phyloP scores from a whole-genome alignment of 352 stramenopile species.

The Pythium vanterpoolii region DNA sequence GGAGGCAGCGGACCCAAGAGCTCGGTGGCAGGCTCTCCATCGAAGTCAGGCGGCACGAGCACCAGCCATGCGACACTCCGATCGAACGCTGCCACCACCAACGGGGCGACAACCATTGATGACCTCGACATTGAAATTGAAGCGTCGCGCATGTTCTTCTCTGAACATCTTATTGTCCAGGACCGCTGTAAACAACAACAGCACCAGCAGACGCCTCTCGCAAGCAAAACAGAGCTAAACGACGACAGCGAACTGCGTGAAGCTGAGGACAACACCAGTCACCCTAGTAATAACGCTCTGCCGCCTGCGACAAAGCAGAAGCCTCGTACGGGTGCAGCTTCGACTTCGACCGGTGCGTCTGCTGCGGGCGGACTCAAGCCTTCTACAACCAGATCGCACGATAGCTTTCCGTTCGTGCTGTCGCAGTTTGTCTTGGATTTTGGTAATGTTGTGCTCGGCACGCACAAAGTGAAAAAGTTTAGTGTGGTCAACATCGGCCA shows the following conservation, averaged over 20 bases:
- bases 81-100: not conserved
- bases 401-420: constrained; percentile 75
- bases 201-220: not conserved
- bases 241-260: not conserved
- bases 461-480: constrained; percentile 91
- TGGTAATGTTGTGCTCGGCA: constrained; percentile 91
- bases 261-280: not conserved
- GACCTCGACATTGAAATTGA: constrained; percentile 81
- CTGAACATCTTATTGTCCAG: constrained; percentile 69
- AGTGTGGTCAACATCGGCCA: constrained; percentile 90
- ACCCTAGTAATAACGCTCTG: not conserved
- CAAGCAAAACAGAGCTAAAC: not conserved
- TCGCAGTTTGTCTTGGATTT: constrained; percentile 93
- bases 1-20: constrained; percentile 12
- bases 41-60: constrained; percentile 8
- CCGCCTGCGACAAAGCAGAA: constrained; percentile 2
- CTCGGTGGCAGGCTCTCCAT: constrained; percentile 9
- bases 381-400: constrained; percentile 19
- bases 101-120: constrained; percentile 29
- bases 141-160: constrained; percentile 85
- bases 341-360: too few relatives aligned
- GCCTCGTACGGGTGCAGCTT: not conserved
- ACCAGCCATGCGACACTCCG: constrained; percentile 19
- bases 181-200: constrained; percentile 37
- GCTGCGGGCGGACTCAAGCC: constrained; percentile 12